These are phyloP conservation scores for Triticum turgidum DNA, from an alignment of 176 grass and related monocot species.

Conservation along the genomic window DNA sequence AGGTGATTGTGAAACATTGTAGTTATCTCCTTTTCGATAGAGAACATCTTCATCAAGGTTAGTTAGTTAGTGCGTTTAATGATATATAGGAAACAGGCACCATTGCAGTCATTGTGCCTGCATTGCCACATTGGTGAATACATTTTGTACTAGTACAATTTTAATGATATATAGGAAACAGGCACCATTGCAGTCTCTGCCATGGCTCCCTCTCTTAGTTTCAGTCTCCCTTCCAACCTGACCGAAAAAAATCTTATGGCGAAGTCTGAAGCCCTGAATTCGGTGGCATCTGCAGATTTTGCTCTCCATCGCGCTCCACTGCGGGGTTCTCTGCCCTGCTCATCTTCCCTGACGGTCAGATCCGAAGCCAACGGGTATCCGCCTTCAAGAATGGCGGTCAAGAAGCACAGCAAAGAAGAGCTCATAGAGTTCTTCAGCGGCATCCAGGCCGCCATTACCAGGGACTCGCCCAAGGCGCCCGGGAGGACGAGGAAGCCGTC, in stretches of 20 bases:
- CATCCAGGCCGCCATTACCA: conserved; percentile 53
- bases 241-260: not conserved
- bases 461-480: conserved; percentile 22
- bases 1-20: conserved; percentile 6
- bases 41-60: not conserved
- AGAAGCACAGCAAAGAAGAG: conserved; percentile 47
- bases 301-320: not conserved
- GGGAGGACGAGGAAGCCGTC: conserved; percentile 38
- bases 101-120: too few species aligned
- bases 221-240: not conserved
- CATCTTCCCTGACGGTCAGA: conserved; percentile 10
- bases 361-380: conserved; percentile 32
- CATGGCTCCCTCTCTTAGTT: not conserved
- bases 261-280: conserved; percentile 36
- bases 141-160: too few species aligned
- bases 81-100: too few species aligned
- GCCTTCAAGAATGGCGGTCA: conserved; percentile 2
- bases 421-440: conserved; percentile 56
- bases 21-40: not conserved
- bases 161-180: not conserved
- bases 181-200: not conserved
- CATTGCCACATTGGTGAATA: too few species aligned
- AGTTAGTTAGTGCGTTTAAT: not conserved
- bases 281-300: conserved; percentile 40
- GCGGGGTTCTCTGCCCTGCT: not conserved